Base-by-base conservation (phyloP, 1,139 yeast species). In the Magnusiomyces tetraspermus region DNA sequence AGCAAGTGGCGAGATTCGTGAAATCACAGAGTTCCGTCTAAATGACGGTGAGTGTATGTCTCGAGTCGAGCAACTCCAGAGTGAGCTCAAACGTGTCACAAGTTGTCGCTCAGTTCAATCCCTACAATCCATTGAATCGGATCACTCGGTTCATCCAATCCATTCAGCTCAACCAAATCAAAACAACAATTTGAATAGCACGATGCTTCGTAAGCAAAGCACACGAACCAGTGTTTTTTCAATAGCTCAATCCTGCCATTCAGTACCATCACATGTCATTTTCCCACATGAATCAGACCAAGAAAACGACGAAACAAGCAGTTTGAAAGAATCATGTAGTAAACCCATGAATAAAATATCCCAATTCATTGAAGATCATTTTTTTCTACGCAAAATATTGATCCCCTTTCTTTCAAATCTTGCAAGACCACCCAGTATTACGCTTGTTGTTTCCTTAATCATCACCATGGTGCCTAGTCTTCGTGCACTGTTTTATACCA, bases 391-490 rank as follows among this genome's bases (percentile, higher is more conserved):
- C n/a, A 15, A 19, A 26, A 55, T 67, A 30, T 58, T 66, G 24
- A 61, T 68, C 6, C 70, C 71, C 49, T 69, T 76, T 55, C n/a
- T 74, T 1, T 76, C 76, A 61, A 88, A 87, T 67, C 76, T 89
- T 57, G 62, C 75, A 44, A 76, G 94, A 17, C 94, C 95, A 0
- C 82, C 82, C 48, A 82, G 95, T 1, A 60, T 82, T 46, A 72
- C 90, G 1, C 76, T 87, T 45, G 73, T 88, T 2, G 47, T 79
- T 0, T 75, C 92, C 1, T 67, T 90, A 49, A 71, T 76, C 2
- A 72, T 86, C 24, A 80, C 94, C 17, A 85, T 90, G 85, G 75
- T 92, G 15, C 96, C 96, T 0, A 90, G 95, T 73, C 73, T 88
- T 15, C 84, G 85, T 61, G 87, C 94, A 0, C 73, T 89, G 33